Evolutionary conservation across 2,329 filamentous ascomycete species (phyloP).

Genomic region (Calcarisporium arbuscula): DNA sequence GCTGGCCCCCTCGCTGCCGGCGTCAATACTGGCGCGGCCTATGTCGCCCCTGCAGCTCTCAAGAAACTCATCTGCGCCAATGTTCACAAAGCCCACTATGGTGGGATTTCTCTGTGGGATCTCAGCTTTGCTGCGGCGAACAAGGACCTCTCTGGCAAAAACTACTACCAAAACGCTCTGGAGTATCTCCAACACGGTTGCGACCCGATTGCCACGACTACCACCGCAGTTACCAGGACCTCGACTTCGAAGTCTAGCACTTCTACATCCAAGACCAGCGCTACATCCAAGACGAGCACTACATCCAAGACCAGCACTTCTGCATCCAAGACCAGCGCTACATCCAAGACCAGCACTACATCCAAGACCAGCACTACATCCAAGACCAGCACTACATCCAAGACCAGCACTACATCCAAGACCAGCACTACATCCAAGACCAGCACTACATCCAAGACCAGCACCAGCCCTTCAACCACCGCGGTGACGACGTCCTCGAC

Average conservation of each 20-base stretch:
- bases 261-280: constrained; percentile 7
- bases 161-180: constrained; percentile 29
- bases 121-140: constrained; percentile 27
- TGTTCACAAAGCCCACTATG: constrained; percentile 30
- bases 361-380: constrained; percentile 4
- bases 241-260: constrained; percentile 8
- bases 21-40: constrained; percentile 22
- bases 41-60: constrained; percentile 26
- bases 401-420: constrained; percentile 8
- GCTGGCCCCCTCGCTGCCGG: constrained; percentile 20
- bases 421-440: constrained; percentile 2
- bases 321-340: constrained; percentile 1
- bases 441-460: constrained; percentile 4
- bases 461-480: not conserved
- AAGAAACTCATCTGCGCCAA: constrained; percentile 32
- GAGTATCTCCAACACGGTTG: constrained; percentile 33
- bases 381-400: constrained; percentile 4
- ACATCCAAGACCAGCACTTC: constrained; percentile 9
- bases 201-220: constrained; percentile 18
- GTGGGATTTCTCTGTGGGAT: constrained; percentile 42
- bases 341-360: constrained; percentile 7
- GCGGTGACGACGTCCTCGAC: not conserved
- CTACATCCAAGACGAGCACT: constrained; percentile 5
- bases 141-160: constrained; percentile 22
- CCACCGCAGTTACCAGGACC: constrained; percentile 13